These are phyloP conservation scores for Phoma sp. DNA, from an alignment of 2,329 filamentous ascomycete species.

Conservation along the genomic window DNA sequence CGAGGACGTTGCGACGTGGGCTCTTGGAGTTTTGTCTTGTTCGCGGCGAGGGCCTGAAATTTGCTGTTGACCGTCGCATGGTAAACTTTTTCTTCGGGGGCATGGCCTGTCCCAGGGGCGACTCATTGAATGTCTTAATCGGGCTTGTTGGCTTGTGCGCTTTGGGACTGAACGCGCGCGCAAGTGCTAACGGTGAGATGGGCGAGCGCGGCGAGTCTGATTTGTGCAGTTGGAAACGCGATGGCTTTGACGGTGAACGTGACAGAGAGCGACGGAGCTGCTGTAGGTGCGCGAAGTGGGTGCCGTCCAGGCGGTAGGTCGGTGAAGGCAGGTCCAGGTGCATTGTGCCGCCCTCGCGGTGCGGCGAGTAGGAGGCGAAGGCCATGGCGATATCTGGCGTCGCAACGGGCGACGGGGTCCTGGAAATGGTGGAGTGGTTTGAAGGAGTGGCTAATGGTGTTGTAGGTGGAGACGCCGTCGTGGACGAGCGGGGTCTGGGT, in stretches of 20 bases:
- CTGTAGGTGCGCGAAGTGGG: slow-evolving; percentile 72
- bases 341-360: slow-evolving; percentile 73
- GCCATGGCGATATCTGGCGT: slow-evolving; percentile 48
- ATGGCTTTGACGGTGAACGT: slow-evolving; percentile 85
- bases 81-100: slow-evolving; percentile 66
- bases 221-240: slow-evolving; percentile 69
- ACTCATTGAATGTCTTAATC: slow-evolving; percentile 60
- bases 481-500: slow-evolving; percentile 15
- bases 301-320: slow-evolving; percentile 80
- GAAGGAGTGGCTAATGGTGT: slow-evolving; percentile 15
- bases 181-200: slow-evolving; percentile 52
- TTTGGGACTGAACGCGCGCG: slow-evolving; percentile 54
- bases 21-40: slow-evolving; percentile 76
- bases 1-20: slow-evolving; percentile 72
- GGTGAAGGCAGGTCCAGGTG: slow-evolving; percentile 89
- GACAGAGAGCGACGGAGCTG: slow-evolving; percentile 87
- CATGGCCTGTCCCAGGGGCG: slow-evolving; percentile 61
- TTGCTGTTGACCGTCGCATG: slow-evolving; percentile 52
- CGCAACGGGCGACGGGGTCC: slow-evolving; percentile 15
- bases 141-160: slow-evolving; percentile 55
- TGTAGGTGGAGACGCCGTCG: slow-evolving; percentile 14
- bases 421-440: slow-evolving; percentile 12
- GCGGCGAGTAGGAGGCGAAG: slow-evolving; percentile 56
- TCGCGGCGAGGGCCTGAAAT: slow-evolving; percentile 64
- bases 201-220: slow-evolving; percentile 50